phyloP scores from a whole-genome alignment of 192 early-diverging fungal genomes.

The Coemansia furcata region DNA sequence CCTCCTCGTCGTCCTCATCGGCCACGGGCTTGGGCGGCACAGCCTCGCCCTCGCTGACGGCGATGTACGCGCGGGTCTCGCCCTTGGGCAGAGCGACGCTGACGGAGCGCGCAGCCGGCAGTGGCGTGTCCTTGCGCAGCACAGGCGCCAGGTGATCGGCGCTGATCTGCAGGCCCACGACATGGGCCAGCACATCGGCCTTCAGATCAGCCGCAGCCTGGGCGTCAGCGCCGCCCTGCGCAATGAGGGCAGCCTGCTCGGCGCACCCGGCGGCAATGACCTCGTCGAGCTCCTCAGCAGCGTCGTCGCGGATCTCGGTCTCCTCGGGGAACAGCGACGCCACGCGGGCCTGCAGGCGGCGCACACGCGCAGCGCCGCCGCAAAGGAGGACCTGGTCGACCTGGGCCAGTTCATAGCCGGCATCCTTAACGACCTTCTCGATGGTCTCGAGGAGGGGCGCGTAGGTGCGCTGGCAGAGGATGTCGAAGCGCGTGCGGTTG shows the following conservation, averaged over 20 bases:
- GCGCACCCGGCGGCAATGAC: constrained; percentile 88
- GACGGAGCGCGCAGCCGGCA: constrained; percentile 78
- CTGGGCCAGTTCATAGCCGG: constrained; percentile 64
- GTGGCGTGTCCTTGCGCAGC: constrained; percentile 78
- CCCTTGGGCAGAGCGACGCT: constrained; percentile 64
- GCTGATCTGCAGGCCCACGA: constrained; percentile 72
- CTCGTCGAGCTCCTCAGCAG: constrained; percentile 91
- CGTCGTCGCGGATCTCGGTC: constrained; percentile 59
- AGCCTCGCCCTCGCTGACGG: constrained; percentile 80
- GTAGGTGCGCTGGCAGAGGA: constrained; percentile 78
- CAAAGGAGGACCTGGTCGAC: constrained; percentile 90
- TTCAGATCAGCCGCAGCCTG: constrained; percentile 8
- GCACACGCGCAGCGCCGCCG: constrained; percentile 85
- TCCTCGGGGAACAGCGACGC: constrained; percentile 71
- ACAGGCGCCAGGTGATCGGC: constrained; percentile 75
- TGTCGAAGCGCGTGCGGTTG: constrained; percentile 87
- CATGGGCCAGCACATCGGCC: constrained; percentile 56
- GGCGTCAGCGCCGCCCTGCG: constrained; percentile 39
- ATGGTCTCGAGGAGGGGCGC: constrained; percentile 66
- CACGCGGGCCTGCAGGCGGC: constrained; percentile 77
- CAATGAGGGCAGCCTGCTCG: constrained; percentile 78
- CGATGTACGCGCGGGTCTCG: constrained; percentile 69
- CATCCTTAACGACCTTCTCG: constrained; percentile 61
- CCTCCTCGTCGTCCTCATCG: constrained; percentile 57
- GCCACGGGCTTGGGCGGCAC: constrained; percentile 51